Percentiles rank a stretch among this genome's conserved stretches.
These are phyloP conservation scores for Lyophyllum shimeji DNA, from an alignment of 768 basidiomycete species.

Conservation along the genomic window DNA sequence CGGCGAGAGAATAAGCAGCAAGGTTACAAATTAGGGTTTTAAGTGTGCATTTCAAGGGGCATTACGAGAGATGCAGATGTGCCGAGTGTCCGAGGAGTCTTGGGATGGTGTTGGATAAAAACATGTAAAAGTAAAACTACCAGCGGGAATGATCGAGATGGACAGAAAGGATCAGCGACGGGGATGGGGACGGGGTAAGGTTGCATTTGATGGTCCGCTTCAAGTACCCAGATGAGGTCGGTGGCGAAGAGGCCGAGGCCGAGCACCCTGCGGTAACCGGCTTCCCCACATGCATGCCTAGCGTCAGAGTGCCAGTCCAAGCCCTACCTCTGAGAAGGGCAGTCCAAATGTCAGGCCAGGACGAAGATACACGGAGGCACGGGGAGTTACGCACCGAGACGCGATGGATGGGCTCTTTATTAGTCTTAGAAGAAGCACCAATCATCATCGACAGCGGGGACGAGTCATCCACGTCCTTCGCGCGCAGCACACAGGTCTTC, in stretches of 20 bases:
- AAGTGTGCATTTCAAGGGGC: background rate
- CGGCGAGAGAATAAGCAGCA: background rate
- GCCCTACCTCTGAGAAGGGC: slow-evolving; percentile 1
- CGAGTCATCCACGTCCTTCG: slow-evolving; percentile 29
- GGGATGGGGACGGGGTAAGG: background rate
- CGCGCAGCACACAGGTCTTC: slow-evolving; percentile 47
- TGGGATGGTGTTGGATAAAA: background rate
- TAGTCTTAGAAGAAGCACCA: background rate
- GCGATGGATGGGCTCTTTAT: background rate
- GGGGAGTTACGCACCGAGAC: slow-evolving; percentile 4
- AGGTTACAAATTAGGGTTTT: background rate
- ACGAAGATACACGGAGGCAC: background rate
- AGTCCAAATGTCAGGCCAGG: background rate
- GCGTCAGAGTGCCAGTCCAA: background rate
- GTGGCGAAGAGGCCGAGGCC: slow-evolving; percentile 16
- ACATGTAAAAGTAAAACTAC: background rate
- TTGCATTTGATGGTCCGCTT: slow-evolving; percentile 4
- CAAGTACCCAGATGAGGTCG: background rate
- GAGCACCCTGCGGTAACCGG: background rate
- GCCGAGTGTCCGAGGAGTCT: background rate
- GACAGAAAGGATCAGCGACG: background rate
- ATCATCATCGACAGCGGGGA: slow-evolving; percentile 25
- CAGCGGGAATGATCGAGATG: background rate
- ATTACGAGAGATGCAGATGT: background rate
- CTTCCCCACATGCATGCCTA: background rate